A percentile compares a stretch with the other conserved stretches of the same genome.
These are phyloP conservation scores for Fusarium staphyleae DNA, from an alignment of 2,329 filamentous ascomycete genomes.

Conservation along the genomic window DNA sequence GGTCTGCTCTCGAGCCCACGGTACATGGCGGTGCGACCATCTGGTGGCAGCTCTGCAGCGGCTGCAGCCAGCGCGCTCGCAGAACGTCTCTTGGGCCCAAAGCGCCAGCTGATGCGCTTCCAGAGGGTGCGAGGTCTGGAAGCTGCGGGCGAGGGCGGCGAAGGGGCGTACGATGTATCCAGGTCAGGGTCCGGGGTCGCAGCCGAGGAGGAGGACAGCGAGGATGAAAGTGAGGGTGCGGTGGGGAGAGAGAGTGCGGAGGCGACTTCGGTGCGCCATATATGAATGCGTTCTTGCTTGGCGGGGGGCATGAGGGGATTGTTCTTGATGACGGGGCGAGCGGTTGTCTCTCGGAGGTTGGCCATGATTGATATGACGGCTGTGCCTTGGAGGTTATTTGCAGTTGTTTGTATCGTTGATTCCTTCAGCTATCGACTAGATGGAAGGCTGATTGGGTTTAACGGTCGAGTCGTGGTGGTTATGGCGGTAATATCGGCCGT, in stretches of 20 bases:
- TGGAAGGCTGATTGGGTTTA: too few species aligned
- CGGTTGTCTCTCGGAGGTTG: slow-evolving; percentile 2
- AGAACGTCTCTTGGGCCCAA: slow-evolving; percentile 34
- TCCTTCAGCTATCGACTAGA: too few species aligned
- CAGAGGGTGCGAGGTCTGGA: slow-evolving; percentile 34
- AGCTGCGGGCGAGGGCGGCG: slow-evolving; percentile 24
- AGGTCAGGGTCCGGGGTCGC: slow-evolving; percentile 26
- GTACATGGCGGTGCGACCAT: slow-evolving; percentile 49
- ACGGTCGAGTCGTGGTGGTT: too few species aligned
- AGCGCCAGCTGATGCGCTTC: slow-evolving; percentile 41
- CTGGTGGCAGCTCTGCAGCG: slow-evolving; percentile 31
- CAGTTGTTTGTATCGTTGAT: background rate
- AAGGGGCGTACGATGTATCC: slow-evolving; percentile 20
- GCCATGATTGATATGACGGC: slow-evolving; percentile 16
- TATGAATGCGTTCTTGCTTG: slow-evolving; percentile 53
- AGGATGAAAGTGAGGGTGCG: slow-evolving; percentile 43
- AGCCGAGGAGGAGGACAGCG: slow-evolving; percentile 45
- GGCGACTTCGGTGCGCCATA: slow-evolving; percentile 60
- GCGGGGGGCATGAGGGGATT: slow-evolving; percentile 44
- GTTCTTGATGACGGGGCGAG: slow-evolving; percentile 6
- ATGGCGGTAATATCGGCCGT: background rate
- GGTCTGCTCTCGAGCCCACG: slow-evolving; percentile 34
- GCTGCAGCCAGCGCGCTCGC: slow-evolving; percentile 31
- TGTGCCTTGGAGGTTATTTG: background rate
- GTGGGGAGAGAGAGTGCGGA: slow-evolving; percentile 43